phyloP scores from a whole-genome alignment of 805 yeast genomes.

The Dipodascopsis uninucleata region DNA sequence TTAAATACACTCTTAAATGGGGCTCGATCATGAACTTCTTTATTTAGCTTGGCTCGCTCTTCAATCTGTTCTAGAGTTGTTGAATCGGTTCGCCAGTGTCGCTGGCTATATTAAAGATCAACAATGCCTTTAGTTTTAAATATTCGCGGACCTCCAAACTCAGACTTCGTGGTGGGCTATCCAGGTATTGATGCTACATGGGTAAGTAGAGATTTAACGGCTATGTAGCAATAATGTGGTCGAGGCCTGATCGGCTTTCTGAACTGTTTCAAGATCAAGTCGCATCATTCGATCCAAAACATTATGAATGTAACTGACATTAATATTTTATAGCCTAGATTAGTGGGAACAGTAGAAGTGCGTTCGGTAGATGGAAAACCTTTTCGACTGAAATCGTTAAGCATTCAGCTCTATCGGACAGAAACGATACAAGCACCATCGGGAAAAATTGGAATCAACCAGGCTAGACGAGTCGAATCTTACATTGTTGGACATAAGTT shows the following conservation, averaged over 20 bases:
- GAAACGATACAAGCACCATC: constrained; percentile 39
- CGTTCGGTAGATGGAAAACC: constrained; percentile 34
- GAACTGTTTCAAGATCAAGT: too few species aligned
- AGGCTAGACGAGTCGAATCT: constrained; percentile 35
- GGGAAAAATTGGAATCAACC: constrained; percentile 33
- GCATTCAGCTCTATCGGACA: constrained; percentile 40
- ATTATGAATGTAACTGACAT: not conserved
- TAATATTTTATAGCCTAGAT: constrained; percentile 34
- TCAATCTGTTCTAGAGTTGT: too few species aligned
- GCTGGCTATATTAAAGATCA: too few species aligned
- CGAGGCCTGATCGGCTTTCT: constrained; percentile 1
- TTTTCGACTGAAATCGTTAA: constrained; percentile 32
- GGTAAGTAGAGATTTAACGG: constrained; percentile 20
- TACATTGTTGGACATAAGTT: constrained; percentile 37
- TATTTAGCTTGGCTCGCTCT: too few species aligned
- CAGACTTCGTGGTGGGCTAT: constrained; percentile 41
- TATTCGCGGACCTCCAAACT: constrained; percentile 40
- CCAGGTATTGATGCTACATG: constrained; percentile 45
- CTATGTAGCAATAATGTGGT: not conserved
- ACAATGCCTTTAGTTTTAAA: constrained; percentile 26
- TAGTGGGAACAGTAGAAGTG: constrained; percentile 40
- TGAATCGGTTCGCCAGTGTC: too few species aligned
- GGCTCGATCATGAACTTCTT: too few species aligned
- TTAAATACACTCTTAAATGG: too few species aligned
- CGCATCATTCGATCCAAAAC: too few species aligned